A percentile compares a stretch with the other conserved stretches of the same genome.
Conservation (phyloP, 257 asterid genomes). For the Voacanga thouarsii region DNA sequence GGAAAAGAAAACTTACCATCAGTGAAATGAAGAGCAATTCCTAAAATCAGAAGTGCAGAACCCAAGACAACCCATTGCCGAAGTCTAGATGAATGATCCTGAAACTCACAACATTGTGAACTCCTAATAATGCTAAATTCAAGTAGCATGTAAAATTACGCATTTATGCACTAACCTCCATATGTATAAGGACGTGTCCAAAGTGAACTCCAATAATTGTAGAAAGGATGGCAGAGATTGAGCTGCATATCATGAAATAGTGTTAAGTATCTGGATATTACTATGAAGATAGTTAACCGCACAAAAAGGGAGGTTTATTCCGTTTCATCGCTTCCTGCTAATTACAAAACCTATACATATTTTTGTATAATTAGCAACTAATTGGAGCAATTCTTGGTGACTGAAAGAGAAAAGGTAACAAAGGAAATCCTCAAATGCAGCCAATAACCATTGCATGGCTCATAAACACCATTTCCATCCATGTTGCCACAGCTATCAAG, state of each 20-base stretch:
- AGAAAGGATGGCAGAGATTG: constrained; percentile 72
- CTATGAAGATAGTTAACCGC: neutral
- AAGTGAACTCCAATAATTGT: constrained; percentile 63
- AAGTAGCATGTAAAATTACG: neutral
- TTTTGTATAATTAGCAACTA: neutral
- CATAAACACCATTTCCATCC: neutral
- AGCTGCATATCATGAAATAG: constrained; percentile 40
- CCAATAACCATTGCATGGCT: neutral
- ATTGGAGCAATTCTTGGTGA: neutral
- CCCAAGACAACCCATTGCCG: constrained; percentile 59
- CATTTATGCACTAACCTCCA: constrained; percentile 36
- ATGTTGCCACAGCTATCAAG: neutral
- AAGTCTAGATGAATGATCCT: constrained; percentile 67
- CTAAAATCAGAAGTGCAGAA: constrained; percentile 46
- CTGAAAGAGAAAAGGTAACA: neutral
- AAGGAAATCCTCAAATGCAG: neutral
- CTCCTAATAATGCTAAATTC: neutral
- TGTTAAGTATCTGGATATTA: neutral
- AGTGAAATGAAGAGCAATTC: constrained; percentile 58
- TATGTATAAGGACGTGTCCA: constrained; percentile 68
- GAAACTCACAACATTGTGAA: constrained; percentile 10
- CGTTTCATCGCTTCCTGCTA: neutral
- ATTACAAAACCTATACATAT: neutral
- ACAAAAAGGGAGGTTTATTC: neutral
- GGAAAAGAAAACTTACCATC: constrained; percentile 38